These are phyloP conservation scores for Globisporangium uncinulatum DNA, from an alignment of 352 stramenopile genomes.

Conservation along the genomic window DNA sequence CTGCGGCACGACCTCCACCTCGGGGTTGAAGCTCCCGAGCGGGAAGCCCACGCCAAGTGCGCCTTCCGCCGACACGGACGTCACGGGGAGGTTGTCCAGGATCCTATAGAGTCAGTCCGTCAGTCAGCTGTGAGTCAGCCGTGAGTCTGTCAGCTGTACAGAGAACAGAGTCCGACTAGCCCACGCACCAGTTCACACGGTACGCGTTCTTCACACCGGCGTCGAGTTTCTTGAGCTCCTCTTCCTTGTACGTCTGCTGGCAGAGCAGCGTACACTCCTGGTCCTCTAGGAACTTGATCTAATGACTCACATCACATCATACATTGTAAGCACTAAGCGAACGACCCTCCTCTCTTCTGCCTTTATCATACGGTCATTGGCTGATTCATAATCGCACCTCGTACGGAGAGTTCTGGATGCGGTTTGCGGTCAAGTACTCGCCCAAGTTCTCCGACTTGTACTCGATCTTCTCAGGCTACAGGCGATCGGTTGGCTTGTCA, in stretches of 20 bases:
- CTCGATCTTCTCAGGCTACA: conserved; percentile 82
- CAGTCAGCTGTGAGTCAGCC: not conserved
- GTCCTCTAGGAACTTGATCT: conserved; percentile 86
- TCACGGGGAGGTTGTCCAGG: conserved; percentile 97
- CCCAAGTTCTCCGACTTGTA: conserved; percentile 99
- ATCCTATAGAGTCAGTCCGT: conserved; percentile 67
- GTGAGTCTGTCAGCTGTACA: not conserved
- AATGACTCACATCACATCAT: not conserved
- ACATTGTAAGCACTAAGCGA: not conserved
- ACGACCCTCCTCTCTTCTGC: too few species aligned
- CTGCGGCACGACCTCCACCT: conserved; percentile 87
- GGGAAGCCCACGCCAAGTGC: conserved; percentile 79
- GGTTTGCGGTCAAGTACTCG: conserved; percentile 98
- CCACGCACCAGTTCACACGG: conserved; percentile 91
- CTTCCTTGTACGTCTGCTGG: conserved; percentile 88
- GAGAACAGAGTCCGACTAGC: not conserved
- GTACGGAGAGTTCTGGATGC: conserved; percentile 99
- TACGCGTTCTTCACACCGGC: conserved; percentile 96
- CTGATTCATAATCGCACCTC: conserved; percentile 24
- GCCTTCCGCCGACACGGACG: conserved; percentile 59
- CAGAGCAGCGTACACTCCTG: conserved; percentile 72
- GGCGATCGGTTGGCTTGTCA: too few species aligned
- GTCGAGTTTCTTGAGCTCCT: conserved; percentile 88
- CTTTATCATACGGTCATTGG: too few species aligned
- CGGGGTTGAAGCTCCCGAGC: conserved; percentile 86